Conservation (phyloP, 176 grass and related monocot species). For the Triticum dicoccoides region DNA sequence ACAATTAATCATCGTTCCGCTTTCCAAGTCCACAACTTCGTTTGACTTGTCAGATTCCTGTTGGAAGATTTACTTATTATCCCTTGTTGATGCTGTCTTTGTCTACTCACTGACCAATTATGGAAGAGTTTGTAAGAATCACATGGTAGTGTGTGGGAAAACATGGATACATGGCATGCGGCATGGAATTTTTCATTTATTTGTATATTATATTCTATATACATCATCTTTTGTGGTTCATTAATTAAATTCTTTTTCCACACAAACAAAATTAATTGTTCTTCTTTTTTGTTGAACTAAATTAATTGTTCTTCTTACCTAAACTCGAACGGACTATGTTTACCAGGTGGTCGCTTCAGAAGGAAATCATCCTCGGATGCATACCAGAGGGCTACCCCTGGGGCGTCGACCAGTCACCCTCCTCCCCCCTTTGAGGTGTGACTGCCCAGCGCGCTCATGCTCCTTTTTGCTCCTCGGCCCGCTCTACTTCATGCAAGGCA, state of each 20-base stretch:
- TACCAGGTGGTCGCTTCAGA: slow-evolving; percentile 70
- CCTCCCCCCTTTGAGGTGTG: slow-evolving; percentile 76
- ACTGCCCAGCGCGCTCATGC: slow-evolving; percentile 12
- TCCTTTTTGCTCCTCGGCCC: slow-evolving; percentile 37
- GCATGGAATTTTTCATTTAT: not conserved
- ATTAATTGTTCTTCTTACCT: not conserved
- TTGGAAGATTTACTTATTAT: not conserved
- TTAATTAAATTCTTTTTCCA: not conserved
- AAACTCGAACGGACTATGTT: not conserved
- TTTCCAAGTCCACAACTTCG: not conserved
- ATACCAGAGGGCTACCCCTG: slow-evolving; percentile 55
- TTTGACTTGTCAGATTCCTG: not conserved
- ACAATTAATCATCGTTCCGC: not conserved
- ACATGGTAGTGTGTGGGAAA: not conserved
- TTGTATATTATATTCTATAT: not conserved
- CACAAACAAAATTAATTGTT: not conserved
- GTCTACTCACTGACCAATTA: not conserved
- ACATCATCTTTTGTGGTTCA: not conserved
- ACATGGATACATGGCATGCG: not conserved
- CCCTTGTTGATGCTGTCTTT: not conserved
- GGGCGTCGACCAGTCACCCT: slow-evolving; percentile 39
- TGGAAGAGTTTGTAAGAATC: not conserved
- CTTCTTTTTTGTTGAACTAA: not conserved
- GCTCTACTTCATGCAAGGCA: slow-evolving; percentile 20
- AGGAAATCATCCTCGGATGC: slow-evolving; percentile 88